Evolutionary conservation across 1,284 basidiomycete species (phyloP), one percentile per base, ranked within the genome.

Genomic region (Ganoderma resinaceum): DNA sequence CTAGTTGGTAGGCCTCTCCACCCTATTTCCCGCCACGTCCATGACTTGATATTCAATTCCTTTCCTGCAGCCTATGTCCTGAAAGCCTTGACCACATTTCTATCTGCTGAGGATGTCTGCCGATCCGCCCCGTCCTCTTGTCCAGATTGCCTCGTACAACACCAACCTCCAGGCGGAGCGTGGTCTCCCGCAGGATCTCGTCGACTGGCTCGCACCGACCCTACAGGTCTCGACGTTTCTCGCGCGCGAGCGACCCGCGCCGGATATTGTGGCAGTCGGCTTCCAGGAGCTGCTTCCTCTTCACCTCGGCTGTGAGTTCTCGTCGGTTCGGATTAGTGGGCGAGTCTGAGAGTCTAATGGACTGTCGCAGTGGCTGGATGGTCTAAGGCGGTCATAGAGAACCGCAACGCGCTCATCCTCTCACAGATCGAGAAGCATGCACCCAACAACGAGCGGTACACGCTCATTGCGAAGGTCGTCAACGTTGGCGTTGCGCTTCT

Each of bases 211-310:
- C 42, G 84, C 88, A 14, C 93, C 93, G 42, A 93, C 93, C 0
- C 80, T 95, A 11, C 89, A 90, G 70, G 91, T 93, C 6, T 92
- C 93, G 31, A 84, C 80, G 42, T 93, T 93, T 76, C 87, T 93
- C 46, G 85, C 89, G 46, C 84, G 82, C 62, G 83, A 85, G 64
- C 83, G 82, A 29, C 83, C 86, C 62, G 87, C 90, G 2, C 90
- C 93, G 38, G 95, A 96, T 78, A 90, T 97, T 42, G 89, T 96
- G 65, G 95, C 91, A 0, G 91, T 97, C 59, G 95, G 95, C 14
- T 96, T 97, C 74, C 95, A 97, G 77, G 95, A 97, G 78, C 85
- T 96, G 53, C 83, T 96, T 12, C 95, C 95, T 5, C 84, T 97
- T 33, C 92, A 94, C 76, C 86, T 94, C 62, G 91, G 92, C 70